These are phyloP conservation scores for Saturnispora silvae DNA, from an alignment of 805 yeast genomes.

Conservation along the genomic window DNA sequence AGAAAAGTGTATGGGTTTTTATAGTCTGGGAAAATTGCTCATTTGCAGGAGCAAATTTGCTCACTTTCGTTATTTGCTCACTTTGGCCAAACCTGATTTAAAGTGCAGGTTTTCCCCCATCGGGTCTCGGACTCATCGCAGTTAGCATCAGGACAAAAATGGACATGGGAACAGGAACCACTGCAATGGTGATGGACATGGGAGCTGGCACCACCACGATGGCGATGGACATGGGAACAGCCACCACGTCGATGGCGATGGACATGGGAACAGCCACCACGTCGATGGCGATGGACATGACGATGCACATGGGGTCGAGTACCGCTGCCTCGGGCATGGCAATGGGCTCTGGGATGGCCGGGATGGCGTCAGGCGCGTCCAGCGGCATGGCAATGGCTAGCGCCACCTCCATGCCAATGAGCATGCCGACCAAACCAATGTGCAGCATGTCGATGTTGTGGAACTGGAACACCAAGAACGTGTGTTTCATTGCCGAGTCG, in stretches of 20 bases:
- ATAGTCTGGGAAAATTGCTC: too few relatives aligned
- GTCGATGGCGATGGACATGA: constrained; percentile 6
- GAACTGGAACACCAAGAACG: constrained; percentile 15
- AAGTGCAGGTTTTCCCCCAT: too few relatives aligned
- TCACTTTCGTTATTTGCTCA: constrained; percentile 4
- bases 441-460: constrained; percentile 17
- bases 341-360: background rate
- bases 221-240: constrained; percentile 2
- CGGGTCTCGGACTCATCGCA: too few relatives aligned
- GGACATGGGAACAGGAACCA: too few relatives aligned
- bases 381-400: background rate
- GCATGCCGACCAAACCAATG: background rate
- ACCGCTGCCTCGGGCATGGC: constrained; percentile 8
- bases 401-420: constrained; percentile 1
- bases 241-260: background rate
- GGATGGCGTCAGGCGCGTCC: constrained; percentile 5
- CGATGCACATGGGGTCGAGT: constrained; percentile 6
- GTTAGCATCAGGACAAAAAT: too few relatives aligned
- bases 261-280: constrained; percentile 3
- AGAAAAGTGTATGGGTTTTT: too few relatives aligned
- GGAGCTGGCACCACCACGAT: too few relatives aligned
- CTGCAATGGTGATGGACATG: too few relatives aligned
- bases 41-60: too few relatives aligned
- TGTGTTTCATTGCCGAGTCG: constrained; percentile 11
- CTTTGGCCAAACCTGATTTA: too few relatives aligned